Conservation (phyloP, 345 rosid genomes). For the Gossypioides kirkii region DNA sequence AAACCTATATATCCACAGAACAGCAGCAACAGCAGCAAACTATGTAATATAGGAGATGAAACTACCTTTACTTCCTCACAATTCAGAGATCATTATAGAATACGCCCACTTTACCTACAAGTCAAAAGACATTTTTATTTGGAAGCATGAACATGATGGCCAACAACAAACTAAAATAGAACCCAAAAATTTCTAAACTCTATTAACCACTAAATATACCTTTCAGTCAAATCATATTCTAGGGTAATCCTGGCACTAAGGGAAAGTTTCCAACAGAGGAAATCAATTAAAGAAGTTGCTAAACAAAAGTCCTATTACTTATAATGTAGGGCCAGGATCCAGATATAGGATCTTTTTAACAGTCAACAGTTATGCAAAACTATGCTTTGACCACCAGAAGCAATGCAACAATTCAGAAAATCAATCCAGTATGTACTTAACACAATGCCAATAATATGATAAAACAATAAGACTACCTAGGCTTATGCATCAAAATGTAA, state of each 20-base stretch:
- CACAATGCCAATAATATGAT: background rate
- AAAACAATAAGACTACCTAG: background rate
- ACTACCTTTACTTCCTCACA: constrained; percentile 98
- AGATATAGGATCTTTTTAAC: background rate
- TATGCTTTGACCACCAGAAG: background rate
- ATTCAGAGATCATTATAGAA: constrained; percentile 97
- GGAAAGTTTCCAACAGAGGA: background rate
- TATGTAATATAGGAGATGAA: constrained; percentile 46
- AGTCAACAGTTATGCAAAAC: background rate
- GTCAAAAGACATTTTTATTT: constrained; percentile 83
- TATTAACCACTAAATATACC: constrained; percentile 20
- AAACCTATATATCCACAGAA: constrained; percentile 15
- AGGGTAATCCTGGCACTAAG: constrained; percentile 14
- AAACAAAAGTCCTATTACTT: background rate
- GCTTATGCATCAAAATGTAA: background rate
- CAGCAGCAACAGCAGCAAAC: constrained; percentile 23
- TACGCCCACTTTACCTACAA: constrained; percentile 99
- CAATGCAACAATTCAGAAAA: background rate
- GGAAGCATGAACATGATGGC: constrained; percentile 71
- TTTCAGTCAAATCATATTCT: constrained; percentile 18
- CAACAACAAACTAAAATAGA: constrained; percentile 38
- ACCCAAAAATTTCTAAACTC: constrained; percentile 33
- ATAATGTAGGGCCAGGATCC: background rate
- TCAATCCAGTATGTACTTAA: background rate
- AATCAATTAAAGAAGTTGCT: constrained; percentile 1